These are phyloP conservation scores for Lactuca saligna DNA, from an alignment of 129 eudicot species.

Conservation along the genomic window DNA sequence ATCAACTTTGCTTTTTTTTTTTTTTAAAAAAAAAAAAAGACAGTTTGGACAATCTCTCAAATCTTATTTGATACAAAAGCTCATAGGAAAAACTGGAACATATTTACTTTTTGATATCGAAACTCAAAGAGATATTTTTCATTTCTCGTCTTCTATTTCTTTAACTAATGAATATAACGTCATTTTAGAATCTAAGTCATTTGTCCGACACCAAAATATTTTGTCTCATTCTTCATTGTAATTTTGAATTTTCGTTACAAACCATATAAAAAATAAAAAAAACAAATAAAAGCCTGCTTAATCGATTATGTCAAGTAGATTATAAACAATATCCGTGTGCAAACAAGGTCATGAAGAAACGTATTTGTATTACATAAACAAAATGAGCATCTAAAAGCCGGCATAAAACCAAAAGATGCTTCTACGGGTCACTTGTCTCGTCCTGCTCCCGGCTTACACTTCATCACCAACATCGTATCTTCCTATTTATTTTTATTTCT, in stretches of 20 bases:
- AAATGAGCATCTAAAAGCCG: conserved; percentile 26
- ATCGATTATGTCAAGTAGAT: neutral
- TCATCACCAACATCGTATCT: neutral
- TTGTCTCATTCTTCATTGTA: neutral
- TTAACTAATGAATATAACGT: conserved; percentile 1
- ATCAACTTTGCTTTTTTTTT: too few species aligned
- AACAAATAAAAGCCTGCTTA: conserved; percentile 8
- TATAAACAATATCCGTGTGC: neutral
- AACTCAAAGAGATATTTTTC: neutral
- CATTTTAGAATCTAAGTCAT: conserved; percentile 13
- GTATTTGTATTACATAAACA: conserved; percentile 8
- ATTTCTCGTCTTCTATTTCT: neutral
- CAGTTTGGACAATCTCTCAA: too few species aligned
- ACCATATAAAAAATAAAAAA: neutral
- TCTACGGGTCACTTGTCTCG: conserved; percentile 18
- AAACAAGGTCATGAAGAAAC: conserved; percentile 18
- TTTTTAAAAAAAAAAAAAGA: too few species aligned
- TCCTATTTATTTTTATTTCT: neutral
- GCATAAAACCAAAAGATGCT: conserved; percentile 29
- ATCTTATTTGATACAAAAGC: neutral
- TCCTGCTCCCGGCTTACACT: conserved; percentile 8
- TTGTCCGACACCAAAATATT: neutral
- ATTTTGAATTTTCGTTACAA: conserved; percentile 1
- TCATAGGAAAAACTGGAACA: neutral
- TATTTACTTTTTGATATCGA: neutral